Evolutionary conservation across 208 protist genomes (phyloP).

Genomic region (Trypanosoma boissoni): DNA sequence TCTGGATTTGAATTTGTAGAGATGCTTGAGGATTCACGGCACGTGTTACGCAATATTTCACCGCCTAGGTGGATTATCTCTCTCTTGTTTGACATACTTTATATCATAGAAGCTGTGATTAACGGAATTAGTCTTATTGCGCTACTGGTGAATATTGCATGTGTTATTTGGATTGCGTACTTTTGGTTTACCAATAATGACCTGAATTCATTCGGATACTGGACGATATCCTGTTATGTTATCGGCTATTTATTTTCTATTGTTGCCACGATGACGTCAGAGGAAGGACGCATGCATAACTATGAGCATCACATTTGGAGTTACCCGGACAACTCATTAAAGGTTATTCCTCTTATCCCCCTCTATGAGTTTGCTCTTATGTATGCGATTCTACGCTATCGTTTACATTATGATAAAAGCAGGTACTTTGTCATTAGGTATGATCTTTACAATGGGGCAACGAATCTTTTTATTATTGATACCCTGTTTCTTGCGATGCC

Average conservation of each 20-base stretch:
- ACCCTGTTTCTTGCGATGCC: constrained; percentile 61
- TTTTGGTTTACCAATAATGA: constrained; percentile 42
- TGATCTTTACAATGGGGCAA: constrained; percentile 73
- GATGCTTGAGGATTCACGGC: constrained; percentile 68
- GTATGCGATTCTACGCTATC: constrained; percentile 61
- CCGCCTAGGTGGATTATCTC: constrained; percentile 25
- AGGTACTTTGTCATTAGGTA: constrained; percentile 80
- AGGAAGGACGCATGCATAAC: constrained; percentile 60
- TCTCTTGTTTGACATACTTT: constrained; percentile 25
- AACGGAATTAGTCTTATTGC: constrained; percentile 59
- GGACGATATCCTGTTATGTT: constrained; percentile 76
- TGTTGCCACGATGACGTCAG: constrained; percentile 52
- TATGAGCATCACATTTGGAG: constrained; percentile 63
- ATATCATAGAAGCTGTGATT: constrained; percentile 36
- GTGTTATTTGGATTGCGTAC: constrained; percentile 50
- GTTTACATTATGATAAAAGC: constrained; percentile 33
- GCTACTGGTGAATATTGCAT: constrained; percentile 39
- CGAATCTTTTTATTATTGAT: constrained; percentile 55
- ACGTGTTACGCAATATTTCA: constrained; percentile 45
- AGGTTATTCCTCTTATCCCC: constrained; percentile 68
- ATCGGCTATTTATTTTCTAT: constrained; percentile 66
- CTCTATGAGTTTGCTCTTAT: constrained; percentile 72
- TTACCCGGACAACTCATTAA: constrained; percentile 70
- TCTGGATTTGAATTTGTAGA: constrained; percentile 83
- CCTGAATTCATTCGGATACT: constrained; percentile 56